Conservation (phyloP, 1,284 basidiomycete genomes). For the Cryptococcus sp. region DNA sequence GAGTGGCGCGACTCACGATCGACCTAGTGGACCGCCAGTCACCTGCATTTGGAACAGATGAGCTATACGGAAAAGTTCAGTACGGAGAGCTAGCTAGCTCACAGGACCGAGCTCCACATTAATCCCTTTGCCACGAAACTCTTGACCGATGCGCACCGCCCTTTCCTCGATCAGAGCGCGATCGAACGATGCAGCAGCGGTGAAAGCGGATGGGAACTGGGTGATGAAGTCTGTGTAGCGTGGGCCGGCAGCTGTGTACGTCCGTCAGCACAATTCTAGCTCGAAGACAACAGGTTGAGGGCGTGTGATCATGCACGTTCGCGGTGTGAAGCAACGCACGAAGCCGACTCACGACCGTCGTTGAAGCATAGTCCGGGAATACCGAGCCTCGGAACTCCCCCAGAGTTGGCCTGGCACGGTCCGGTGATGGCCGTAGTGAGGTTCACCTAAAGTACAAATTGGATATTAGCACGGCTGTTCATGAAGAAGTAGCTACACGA, state of each 20-base stretch:
- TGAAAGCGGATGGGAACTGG: conserved; percentile 56
- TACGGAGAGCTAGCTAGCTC: too few species aligned
- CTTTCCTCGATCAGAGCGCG: conserved; percentile 53
- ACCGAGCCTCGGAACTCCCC: conserved; percentile 52
- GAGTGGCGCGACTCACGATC: conserved; percentile 35
- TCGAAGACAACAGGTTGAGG: not conserved
- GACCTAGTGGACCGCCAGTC: conserved; percentile 53
- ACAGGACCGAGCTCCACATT: conserved; percentile 49
- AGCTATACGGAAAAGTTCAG: too few species aligned
- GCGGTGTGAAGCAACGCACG: conserved; percentile 57
- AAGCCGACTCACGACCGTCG: conserved; percentile 57
- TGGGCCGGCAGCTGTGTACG: conserved; percentile 59
- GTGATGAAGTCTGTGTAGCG: conserved; percentile 51
- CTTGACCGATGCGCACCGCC: conserved; percentile 54
- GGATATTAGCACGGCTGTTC: not conserved
- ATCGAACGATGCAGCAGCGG: conserved; percentile 56
- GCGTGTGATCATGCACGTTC: too few species aligned
- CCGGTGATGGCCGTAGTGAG: conserved; percentile 49
- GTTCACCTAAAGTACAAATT: conserved; percentile 32
- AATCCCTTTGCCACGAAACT: conserved; percentile 54
- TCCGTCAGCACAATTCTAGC: conserved; percentile 60
- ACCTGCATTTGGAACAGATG: conserved; percentile 27
- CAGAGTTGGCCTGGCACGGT: conserved; percentile 66
- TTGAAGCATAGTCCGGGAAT: conserved; percentile 66
- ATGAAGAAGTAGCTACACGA: not conserved